A percentile compares a stretch with the other conserved stretches of the same genome.
Conservation (phyloP, 495 filamentous ascomycete species). For the Margaritispora aquatica region DNA sequence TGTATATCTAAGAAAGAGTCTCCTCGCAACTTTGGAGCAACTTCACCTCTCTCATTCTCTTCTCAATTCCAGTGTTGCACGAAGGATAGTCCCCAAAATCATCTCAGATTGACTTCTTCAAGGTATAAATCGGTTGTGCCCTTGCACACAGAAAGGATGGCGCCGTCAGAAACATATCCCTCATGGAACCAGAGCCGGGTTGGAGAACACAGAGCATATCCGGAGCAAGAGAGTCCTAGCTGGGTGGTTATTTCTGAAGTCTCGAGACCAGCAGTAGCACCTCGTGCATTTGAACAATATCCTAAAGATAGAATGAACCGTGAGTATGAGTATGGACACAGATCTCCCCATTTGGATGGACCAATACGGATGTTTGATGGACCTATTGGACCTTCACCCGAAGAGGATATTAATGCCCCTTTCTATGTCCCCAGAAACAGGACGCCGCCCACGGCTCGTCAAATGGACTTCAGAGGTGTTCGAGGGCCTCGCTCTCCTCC, state of each 20-base stretch:
- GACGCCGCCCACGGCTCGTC: neutral
- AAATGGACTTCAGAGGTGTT: no score
- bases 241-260: neutral
- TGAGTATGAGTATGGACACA: neutral
- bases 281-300: neutral
- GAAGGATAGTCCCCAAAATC: neutral
- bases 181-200: neutral
- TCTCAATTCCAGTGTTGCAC: neutral
- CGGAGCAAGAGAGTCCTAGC: neutral
- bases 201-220: neutral
- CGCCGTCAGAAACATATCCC: neutral
- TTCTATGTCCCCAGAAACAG: neutral
- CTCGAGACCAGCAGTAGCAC: neutral
- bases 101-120: neutral
- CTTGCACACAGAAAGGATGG: neutral
- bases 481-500: neutral
- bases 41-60: neutral
- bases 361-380: neutral
- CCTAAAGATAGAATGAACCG: neutral
- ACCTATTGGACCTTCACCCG: neutral
- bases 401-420: neutral
- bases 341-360: neutral
- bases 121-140: neutral
- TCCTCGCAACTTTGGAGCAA: neutral
- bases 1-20: neutral